These are phyloP conservation scores for Chlorella sorokiniana DNA, from an alignment of 139 green algal species.

Conservation along the genomic window DNA sequence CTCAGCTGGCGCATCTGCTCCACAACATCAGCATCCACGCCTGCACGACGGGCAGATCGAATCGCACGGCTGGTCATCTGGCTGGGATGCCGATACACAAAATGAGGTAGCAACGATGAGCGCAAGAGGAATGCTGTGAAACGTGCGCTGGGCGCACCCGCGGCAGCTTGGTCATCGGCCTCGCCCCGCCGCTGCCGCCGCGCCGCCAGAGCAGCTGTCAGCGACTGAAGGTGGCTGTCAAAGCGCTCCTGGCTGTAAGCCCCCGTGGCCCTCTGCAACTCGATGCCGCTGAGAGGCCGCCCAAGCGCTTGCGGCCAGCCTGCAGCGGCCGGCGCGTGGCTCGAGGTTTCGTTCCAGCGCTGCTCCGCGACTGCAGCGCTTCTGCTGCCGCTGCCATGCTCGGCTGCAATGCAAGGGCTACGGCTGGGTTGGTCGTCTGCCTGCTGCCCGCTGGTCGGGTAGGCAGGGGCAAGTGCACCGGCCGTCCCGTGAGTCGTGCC, in stretches of 20 bases:
- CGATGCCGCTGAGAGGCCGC: background rate
- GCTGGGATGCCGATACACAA: no score
- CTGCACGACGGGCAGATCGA: background rate
- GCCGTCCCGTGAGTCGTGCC: no score
- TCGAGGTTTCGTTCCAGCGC: background rate
- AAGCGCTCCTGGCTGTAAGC: constrained; percentile 23
- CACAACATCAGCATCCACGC: constrained; percentile 2
- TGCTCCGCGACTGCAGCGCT: background rate
- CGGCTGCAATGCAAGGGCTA: background rate
- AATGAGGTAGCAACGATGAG: no score
- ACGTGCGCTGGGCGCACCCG: no score
- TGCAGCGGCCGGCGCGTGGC: background rate
- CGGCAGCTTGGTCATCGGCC: background rate
- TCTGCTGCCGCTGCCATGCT: background rate
- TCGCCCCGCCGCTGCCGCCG: background rate
- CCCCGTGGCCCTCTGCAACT: background rate
- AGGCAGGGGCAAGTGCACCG: no score
- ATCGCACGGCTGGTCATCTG: background rate
- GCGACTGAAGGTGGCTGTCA: background rate
- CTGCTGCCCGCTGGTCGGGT: no score
- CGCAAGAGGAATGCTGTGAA: background rate
- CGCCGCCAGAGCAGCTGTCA: background rate
- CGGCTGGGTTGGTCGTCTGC: background rate
- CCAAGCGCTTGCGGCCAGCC: background rate
- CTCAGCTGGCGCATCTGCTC: background rate